A percentile compares a stretch with the other conserved stretches of the same genome.
These are phyloP conservation scores for Fusarium bulbicola DNA, from an alignment of 2,329 filamentous ascomycete genomes.

Conservation along the genomic window DNA sequence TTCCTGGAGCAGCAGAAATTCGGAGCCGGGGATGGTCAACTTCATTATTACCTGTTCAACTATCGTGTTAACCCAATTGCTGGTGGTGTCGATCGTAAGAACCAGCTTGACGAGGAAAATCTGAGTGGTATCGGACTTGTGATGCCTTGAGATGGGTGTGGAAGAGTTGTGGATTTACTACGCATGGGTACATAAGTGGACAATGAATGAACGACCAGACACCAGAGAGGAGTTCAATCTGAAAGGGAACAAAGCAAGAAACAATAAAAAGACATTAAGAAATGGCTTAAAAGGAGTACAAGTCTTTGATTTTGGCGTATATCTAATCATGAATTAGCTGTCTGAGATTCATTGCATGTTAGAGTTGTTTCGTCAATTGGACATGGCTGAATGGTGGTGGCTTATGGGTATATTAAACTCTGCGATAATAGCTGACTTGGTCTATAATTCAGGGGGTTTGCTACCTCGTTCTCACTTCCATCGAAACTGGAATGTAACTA, in stretches of 20 bases:
- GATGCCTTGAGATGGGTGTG: constrained; percentile 59
- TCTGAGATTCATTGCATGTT: not conserved
- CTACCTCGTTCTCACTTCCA: not conserved
- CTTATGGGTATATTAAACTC: not conserved
- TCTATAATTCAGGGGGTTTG: not conserved
- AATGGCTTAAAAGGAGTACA: constrained; percentile 5
- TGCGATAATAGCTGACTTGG: not conserved
- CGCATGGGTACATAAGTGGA: not conserved
- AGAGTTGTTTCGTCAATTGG: not conserved
- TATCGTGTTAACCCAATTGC: constrained; percentile 87
- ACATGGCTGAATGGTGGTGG: not conserved
- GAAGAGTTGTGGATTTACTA: not conserved
- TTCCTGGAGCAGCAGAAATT: constrained; percentile 97
- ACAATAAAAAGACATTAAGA: constrained; percentile 8
- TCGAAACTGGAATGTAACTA: constrained; percentile 11
- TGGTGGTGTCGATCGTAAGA: constrained; percentile 84
- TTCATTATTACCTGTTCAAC: constrained; percentile 98
- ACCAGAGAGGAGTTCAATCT: not conserved
- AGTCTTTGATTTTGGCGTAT: constrained; percentile 1
- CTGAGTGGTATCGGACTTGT: constrained; percentile 91
- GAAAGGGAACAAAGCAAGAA: not conserved
- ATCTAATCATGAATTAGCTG: constrained; percentile 2
- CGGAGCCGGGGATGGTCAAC: constrained; percentile 89
- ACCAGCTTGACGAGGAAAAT: constrained; percentile 77
- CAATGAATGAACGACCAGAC: not conserved